Evolutionary conservation across 116 monocot species (phyloP).

Genomic region (Trichopus zeylanicus): DNA sequence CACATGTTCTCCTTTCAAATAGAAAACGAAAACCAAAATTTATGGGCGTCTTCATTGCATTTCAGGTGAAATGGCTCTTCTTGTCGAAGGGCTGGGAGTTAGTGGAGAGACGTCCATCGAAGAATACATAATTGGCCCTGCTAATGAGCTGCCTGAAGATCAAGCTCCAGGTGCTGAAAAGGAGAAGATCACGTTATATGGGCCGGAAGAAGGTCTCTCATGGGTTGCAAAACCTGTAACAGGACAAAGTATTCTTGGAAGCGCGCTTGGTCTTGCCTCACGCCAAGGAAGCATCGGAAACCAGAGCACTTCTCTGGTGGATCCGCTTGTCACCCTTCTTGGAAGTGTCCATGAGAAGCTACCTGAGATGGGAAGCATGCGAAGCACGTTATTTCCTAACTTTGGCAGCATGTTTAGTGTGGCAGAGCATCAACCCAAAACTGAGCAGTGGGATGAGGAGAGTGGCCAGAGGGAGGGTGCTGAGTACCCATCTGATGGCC

Average conservation of each 20-base stretch:
- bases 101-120: slow-evolving; percentile 65
- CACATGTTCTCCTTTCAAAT: too few relatives aligned
- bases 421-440: slow-evolving; percentile 39
- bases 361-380: slow-evolving; percentile 71
- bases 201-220: slow-evolving; percentile 60
- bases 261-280: slow-evolving; percentile 44
- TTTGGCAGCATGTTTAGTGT: slow-evolving; percentile 94
- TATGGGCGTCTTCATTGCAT: slow-evolving; percentile 1
- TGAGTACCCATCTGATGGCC: slow-evolving; percentile 23
- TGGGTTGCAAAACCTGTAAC: slow-evolving; percentile 73
- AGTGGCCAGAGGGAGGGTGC: slow-evolving; percentile 29
- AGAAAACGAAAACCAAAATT: too few relatives aligned
- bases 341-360: slow-evolving; percentile 85
- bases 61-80: slow-evolving; percentile 84
- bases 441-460: slow-evolving; percentile 72
- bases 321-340: slow-evolving; percentile 74
- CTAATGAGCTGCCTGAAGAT: slow-evolving; percentile 39
- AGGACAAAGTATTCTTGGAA: slow-evolving; percentile 45
- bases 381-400: slow-evolving; percentile 67
- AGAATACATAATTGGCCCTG: slow-evolving; percentile 78
- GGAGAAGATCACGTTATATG: slow-evolving; percentile 57
- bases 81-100: slow-evolving; percentile 78
- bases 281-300: slow-evolving; percentile 57
- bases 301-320: slow-evolving; percentile 41
- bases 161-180: slow-evolving; percentile 25